Conservation (phyloP, 352 stramenopile genomes). For the Phytophthora cactorum region DNA sequence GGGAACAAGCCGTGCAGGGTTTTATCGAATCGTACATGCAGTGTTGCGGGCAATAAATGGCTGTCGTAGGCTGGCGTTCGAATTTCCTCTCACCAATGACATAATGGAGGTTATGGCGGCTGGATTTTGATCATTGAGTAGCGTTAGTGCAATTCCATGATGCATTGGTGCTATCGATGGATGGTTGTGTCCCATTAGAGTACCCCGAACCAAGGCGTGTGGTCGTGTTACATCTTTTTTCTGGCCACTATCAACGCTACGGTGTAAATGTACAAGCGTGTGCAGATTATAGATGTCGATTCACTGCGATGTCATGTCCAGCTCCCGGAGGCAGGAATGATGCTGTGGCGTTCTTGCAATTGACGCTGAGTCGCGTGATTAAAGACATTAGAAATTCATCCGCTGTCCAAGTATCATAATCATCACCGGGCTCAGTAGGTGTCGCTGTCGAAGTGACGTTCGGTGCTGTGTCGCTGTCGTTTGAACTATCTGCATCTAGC, state of each 20-base stretch:
- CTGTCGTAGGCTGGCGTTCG: not conserved
- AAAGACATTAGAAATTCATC: not conserved
- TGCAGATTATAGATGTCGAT: not conserved
- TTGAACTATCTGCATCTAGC: not conserved
- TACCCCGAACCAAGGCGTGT: not conserved
- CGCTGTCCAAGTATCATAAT: not conserved
- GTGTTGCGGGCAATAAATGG: not conserved
- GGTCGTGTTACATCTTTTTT: slow-evolving; percentile 10
- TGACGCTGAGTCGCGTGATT: not conserved
- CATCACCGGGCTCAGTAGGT: not conserved
- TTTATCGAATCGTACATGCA: not conserved
- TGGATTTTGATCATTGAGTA: not conserved
- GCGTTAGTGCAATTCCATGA: not conserved
- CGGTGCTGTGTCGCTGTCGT: not conserved
- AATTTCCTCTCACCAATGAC: not conserved
- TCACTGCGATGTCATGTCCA: slow-evolving; percentile 13
- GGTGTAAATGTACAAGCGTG: slow-evolving; percentile 15
- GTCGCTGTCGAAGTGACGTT: not conserved
- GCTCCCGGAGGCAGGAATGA: slow-evolving; percentile 12
- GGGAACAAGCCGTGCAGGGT: not conserved
- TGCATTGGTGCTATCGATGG: slow-evolving; percentile 19
- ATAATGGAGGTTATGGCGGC: not conserved
- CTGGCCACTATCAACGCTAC: slow-evolving; percentile 15
- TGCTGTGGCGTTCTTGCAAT: not conserved
- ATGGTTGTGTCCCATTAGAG: slow-evolving; percentile 8